These are phyloP conservation scores for Podospora bellae-mahoneyi DNA, from an alignment of 495 filamentous ascomycete genomes.

Conservation along the genomic window DNA sequence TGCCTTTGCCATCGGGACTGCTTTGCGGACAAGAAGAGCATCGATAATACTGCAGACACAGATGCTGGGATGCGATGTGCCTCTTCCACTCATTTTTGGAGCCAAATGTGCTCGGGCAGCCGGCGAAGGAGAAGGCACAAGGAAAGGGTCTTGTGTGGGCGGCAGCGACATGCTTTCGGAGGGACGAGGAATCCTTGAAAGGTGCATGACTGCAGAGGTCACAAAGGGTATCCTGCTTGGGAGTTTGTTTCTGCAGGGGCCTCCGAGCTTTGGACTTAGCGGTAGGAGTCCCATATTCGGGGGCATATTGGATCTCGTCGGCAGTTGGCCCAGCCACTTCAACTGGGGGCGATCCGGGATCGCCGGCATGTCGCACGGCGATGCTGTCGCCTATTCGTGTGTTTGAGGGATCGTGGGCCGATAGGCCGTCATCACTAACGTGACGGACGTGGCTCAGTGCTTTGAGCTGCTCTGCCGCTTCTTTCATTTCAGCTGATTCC, in stretches of 20 bases:
- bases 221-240: constrained; percentile 55
- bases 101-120: constrained; percentile 79
- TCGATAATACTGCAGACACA: constrained; percentile 78
- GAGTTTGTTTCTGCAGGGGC: constrained; percentile 48
- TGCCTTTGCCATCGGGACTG: constrained; percentile 55
- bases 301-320: constrained; percentile 38
- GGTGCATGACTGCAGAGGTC: constrained; percentile 53
- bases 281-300: constrained; percentile 43
- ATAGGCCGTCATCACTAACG: constrained; percentile 39
- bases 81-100: constrained; percentile 96
- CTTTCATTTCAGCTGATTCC: constrained; percentile 57
- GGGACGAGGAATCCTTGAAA: constrained; percentile 56
- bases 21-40: constrained; percentile 71
- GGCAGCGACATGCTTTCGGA: constrained; percentile 58
- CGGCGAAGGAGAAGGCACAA: constrained; percentile 80
- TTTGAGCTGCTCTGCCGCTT: constrained; percentile 57
- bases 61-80: constrained; percentile 84
- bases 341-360: constrained; percentile 38
- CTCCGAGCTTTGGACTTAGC: constrained; percentile 44
- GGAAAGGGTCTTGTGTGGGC: constrained; percentile 69
- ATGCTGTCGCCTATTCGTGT: constrained; percentile 36
- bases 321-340: constrained; percentile 39
- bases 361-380: constrained; percentile 36
- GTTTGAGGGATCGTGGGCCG: constrained; percentile 24
- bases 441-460: constrained; percentile 55